phyloP scores from a whole-genome alignment of 192 early-diverging fungal genomes.

The Backusella circina region DNA sequence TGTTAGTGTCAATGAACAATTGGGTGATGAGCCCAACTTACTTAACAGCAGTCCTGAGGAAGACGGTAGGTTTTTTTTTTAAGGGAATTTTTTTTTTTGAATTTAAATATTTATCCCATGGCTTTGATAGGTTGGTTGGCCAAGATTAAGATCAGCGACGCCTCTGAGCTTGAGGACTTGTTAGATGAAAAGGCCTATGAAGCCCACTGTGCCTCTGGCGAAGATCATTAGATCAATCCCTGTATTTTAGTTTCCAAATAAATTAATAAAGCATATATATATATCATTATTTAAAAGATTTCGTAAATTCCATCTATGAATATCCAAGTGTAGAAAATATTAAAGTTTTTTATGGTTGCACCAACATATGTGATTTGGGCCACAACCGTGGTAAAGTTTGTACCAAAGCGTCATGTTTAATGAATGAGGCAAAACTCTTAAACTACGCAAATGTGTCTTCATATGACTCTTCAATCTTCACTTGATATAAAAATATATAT shows the following conservation, averaged over 20 bases:
- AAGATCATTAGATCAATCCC: conserved; percentile 21
- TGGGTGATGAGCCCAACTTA: conserved; percentile 65
- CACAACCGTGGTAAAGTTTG: not conserved
- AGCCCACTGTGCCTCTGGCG: conserved; percentile 40
- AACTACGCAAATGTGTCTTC: not conserved
- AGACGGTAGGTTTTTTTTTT: conserved; percentile 55
- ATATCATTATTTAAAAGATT: not conserved
- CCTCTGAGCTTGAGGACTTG: conserved; percentile 66
- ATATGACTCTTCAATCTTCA: not conserved
- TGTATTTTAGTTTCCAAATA: conserved; percentile 3
- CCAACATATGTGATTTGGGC: not conserved
- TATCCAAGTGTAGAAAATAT: not conserved
- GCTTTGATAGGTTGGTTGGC: conserved; percentile 78
- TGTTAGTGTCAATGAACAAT: conserved; percentile 67
- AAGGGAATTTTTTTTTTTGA: not conserved
- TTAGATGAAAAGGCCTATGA: conserved; percentile 71
- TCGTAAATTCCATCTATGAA: not conserved
- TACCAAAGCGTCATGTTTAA: not conserved
- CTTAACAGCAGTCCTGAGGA: conserved; percentile 74
- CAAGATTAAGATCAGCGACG: conserved; percentile 77
- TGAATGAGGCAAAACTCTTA: no score
- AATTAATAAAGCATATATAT: not conserved
- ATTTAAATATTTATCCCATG: not conserved
- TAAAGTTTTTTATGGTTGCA: not conserved
- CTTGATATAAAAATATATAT: not conserved